Conservation (phyloP, 2,329 filamentous ascomycete species). For the Xylariaceae sp. region DNA sequence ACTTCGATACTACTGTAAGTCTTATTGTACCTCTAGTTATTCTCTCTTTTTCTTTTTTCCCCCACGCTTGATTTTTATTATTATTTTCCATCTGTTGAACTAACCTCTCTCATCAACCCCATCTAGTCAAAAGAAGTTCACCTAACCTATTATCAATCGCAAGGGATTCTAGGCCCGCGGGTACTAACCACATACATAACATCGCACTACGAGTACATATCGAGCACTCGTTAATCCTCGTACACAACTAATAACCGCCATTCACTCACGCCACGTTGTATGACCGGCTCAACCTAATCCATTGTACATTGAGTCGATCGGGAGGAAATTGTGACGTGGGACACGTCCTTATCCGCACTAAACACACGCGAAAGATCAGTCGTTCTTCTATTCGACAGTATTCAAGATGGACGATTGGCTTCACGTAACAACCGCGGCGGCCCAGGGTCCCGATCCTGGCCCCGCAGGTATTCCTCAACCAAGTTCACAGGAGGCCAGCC, state of each 20-base stretch:
- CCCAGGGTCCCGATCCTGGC: neutral
- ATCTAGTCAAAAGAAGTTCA: neutral
- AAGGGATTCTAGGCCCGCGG: neutral
- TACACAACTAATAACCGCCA: neutral
- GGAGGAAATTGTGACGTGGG: neutral
- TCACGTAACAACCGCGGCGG: neutral
- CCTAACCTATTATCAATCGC: neutral
- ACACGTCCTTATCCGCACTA: neutral
- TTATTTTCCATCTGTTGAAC: neutral
- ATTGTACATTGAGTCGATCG: neutral
- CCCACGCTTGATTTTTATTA: neutral
- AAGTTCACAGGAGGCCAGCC: too few relatives aligned
- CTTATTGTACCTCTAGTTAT: neutral
- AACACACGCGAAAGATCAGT: neutral
- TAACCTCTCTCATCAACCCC: neutral
- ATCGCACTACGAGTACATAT: neutral
- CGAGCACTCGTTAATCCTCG: neutral
- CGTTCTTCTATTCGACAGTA: neutral
- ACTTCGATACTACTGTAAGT: neutral
- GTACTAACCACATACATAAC: neutral
- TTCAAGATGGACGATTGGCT: conserved; percentile 12
- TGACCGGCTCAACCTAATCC: neutral
- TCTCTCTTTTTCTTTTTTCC: neutral
- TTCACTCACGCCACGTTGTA: conserved; percentile 1
- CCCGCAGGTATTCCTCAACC: conserved; percentile 13